Conservation (phyloP, 2,329 filamentous ascomycete genomes). For the Pochonia chlamydosporia region DNA sequence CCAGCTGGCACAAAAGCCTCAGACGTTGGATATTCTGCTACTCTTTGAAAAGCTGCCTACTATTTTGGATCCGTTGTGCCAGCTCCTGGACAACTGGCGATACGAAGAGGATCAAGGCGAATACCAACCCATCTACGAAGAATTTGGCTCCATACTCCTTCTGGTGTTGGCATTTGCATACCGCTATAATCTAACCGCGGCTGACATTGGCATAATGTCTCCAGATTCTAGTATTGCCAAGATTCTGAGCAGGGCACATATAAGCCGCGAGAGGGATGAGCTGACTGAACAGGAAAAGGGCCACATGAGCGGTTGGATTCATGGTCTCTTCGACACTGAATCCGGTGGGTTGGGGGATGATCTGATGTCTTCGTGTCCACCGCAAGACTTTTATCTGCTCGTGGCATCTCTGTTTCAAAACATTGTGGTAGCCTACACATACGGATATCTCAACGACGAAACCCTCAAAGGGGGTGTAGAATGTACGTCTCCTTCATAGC, state of each 20-base stretch:
- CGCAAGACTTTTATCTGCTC: slow-evolving; percentile 76
- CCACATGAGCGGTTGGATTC: slow-evolving; percentile 69
- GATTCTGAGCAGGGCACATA: slow-evolving; percentile 54
- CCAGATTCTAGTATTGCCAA: slow-evolving; percentile 63
- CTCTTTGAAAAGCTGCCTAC: slow-evolving; percentile 66
- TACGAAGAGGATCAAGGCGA: slow-evolving; percentile 81
- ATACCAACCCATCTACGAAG: slow-evolving; percentile 80
- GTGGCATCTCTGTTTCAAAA: slow-evolving; percentile 73
- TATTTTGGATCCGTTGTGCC: slow-evolving; percentile 69
- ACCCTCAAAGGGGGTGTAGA: slow-evolving; percentile 70
- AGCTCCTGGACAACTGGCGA: slow-evolving; percentile 70
- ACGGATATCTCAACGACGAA: slow-evolving; percentile 60
- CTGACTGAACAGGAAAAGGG: slow-evolving; percentile 58
- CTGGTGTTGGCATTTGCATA: slow-evolving; percentile 70
- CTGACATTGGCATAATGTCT: slow-evolving; percentile 57
- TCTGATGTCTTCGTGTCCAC: slow-evolving; percentile 73
- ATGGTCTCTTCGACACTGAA: slow-evolving; percentile 70
- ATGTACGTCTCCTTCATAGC: slow-evolving; percentile 42
- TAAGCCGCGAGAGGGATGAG: slow-evolving; percentile 51
- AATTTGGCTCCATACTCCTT: slow-evolving; percentile 73
- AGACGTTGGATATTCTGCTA: slow-evolving; percentile 67
- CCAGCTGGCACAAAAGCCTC: slow-evolving; percentile 65
- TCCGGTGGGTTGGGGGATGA: slow-evolving; percentile 71
- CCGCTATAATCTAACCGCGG: slow-evolving; percentile 60
- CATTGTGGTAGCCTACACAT: slow-evolving; percentile 64